Evolutionary conservation across 2,329 filamentous ascomycete genomes (phyloP).

Genomic region (Amauroascus verrucosus): DNA sequence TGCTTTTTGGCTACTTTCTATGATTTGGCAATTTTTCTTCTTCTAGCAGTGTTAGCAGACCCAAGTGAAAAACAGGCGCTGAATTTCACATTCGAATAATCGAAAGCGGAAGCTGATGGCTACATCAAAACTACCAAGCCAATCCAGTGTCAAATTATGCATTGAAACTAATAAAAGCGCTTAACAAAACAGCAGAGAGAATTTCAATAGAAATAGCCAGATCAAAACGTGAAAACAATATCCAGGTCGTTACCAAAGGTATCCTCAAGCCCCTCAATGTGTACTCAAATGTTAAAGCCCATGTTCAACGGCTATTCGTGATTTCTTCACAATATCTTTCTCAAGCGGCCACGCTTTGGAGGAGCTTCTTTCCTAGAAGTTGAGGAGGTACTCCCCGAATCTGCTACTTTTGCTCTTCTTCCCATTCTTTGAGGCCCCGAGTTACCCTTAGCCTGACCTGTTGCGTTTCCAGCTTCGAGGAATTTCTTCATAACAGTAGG

Average conservation of each 20-base stretch:
- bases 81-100: too few relatives aligned
- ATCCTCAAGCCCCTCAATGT: neutral
- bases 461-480: slow-evolving; percentile 5
- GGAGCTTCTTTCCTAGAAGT: neutral
- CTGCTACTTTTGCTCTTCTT: neutral
- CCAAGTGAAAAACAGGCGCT: too few relatives aligned
- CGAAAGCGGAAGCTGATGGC: too few relatives aligned
- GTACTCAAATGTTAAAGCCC: neutral
- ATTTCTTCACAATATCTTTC: neutral
- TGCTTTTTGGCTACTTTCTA: too few relatives aligned
- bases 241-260: neutral
- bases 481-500: slow-evolving; percentile 14
- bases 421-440: neutral
- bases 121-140: too few relatives aligned
- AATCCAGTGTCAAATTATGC: too few relatives aligned
- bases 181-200: too few relatives aligned
- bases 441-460: neutral
- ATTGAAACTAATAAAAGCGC: too few relatives aligned
- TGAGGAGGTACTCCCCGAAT: neutral
- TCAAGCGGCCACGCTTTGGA: neutral
- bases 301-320: neutral
- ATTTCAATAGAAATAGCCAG: neutral
- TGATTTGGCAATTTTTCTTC: too few relatives aligned
- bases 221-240: neutral
- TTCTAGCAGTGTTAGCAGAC: too few relatives aligned